Evolutionary conservation across 345 rosid genomes (phyloP), one percentile per base, ranked within the genome.

Genomic region (Brassica juncea): DNA sequence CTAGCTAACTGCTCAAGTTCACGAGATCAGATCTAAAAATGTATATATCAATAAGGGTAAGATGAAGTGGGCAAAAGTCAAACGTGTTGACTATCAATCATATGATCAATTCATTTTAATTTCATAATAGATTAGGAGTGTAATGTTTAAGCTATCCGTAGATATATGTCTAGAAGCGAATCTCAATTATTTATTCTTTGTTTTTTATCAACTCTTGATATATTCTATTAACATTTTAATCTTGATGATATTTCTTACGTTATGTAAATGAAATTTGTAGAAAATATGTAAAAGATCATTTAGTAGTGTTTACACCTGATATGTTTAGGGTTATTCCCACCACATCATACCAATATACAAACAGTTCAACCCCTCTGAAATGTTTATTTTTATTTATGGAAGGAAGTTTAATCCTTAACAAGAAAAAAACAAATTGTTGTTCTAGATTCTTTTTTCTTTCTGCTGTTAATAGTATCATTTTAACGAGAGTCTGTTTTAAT

Each of bases 1-100:
- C 67, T 78, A 78, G 55, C 77, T 39, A 7, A 39, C 47, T 72
- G 73, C 82, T 78, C 57, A 71, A 78, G 72, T 71, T 78, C 71
- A 78, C 76, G 72, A 71, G 76, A 71, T 59, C 72, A 78, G 71
- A 78, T 64, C 71, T 65, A 31, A 52, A 63, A 64, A 15, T 4
- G 10, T 35, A 63, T 15, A 25, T 71, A 2, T 35, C 19, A 68
- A 21, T 76, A 77, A n/a, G 32, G 4, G 60, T 35, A 27, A 64
- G 68, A 78, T 47, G 72, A 72, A 66, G 4, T 58, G 62, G 82
- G 72, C 77, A 70, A 72, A 72, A 78, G 73, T 66, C 82, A 78
- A 72, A 78, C 62, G 61, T 72, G 39, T 78, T 78, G 82, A 78
- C 77, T 10, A 78, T 77, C 31, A 35, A 8, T 55, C 12, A 9